phyloP scores from a whole-genome alignment of 371 early-diverging fungal species.

The Dichotomocladium elegans region DNA sequence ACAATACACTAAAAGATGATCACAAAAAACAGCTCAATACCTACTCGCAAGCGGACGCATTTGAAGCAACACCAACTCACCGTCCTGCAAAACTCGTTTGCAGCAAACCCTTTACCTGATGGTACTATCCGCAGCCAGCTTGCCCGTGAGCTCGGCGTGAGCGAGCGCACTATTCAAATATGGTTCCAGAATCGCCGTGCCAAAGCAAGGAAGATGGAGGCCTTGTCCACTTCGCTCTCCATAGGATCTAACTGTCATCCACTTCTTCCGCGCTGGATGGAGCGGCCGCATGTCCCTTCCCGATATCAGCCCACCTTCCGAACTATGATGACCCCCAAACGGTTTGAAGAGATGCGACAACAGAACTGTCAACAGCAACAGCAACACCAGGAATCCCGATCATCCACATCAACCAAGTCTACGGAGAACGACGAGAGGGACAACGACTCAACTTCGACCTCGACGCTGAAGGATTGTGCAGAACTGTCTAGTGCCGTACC shows the following conservation, averaged over 20 bases:
- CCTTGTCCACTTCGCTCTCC: neutral
- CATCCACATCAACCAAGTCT: neutral
- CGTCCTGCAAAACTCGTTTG: slow-evolving; percentile 36
- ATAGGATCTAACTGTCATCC: neutral
- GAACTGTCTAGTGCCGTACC: no score
- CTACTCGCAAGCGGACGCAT: slow-evolving; percentile 25
- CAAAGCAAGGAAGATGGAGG: slow-evolving; percentile 41
- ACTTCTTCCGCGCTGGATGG: slow-evolving; percentile 6
- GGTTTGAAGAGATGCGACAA: slow-evolving; percentile 27
- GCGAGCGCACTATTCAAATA: slow-evolving; percentile 77
- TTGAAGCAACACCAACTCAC: slow-evolving; percentile 17
- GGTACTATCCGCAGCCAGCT: slow-evolving; percentile 21
- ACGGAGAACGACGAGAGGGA: no score
- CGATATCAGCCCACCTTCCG: slow-evolving; percentile 46
- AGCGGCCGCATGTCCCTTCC: slow-evolving; percentile 14
- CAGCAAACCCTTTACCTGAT: slow-evolving; percentile 35
- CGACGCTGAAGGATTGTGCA: no score
- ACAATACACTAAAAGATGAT: neutral
- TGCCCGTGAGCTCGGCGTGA: slow-evolving; percentile 30
- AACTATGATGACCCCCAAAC: slow-evolving; percentile 45
- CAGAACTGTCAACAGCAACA: neutral
- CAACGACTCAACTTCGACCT: no score
- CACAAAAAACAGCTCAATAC: neutral
- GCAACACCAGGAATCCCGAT: neutral
- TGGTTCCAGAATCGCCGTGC: slow-evolving; percentile 96